Evolutionary conservation across 352 stramenopile species (phyloP), one percentile per base, ranked within the genome.

Genomic region (Paralagenidium karlingii): DNA sequence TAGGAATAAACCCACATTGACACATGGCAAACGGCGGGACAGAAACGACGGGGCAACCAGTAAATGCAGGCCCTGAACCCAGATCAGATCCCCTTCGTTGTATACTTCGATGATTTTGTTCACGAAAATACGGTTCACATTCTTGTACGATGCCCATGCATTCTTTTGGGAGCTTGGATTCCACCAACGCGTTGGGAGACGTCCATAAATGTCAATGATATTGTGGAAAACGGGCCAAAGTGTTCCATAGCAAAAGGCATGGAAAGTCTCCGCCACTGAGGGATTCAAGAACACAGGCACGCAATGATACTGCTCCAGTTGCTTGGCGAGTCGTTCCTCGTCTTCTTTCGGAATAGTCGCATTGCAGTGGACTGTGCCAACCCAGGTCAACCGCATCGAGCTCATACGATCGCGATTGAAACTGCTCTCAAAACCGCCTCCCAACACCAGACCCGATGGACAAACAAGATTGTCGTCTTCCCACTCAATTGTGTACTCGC

Each of bases 161-260:
- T 85, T 87, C 48, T 83, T 81, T 45, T 91, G 74, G 34, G 88
- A 51, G 25, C 68, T 60, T 24, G 74, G 74, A 28, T 91, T 88
- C 74, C 74, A 88, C 77, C 77, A 91, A 16, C 77, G 71, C 7
- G 71, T 88, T 22, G 74, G 74, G 24, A 91, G 40, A 7, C 62
- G 59, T 1, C 74, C 74, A 40, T 98, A 99, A 2, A 99, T 84
- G 43, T 96, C 94, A n/a, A 97, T 84, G n/a, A 98, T 91, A 63
- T 98, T 97, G 68, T 99, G 95, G 47, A 99, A 92, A 28, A 98
- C 84, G 7, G 94, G 94, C 95, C 94, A 99, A 9, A 99, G 67
- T 19, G 96, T 93, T 16, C 89, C 86, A 55, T 98, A 98, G 66
- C 94, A 98, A 58, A 97, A 98, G 26, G 78, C 77, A 59, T 97